Conservation (phyloP, 1,139 yeast species). For the Suhomyces bokatorum region DNA sequence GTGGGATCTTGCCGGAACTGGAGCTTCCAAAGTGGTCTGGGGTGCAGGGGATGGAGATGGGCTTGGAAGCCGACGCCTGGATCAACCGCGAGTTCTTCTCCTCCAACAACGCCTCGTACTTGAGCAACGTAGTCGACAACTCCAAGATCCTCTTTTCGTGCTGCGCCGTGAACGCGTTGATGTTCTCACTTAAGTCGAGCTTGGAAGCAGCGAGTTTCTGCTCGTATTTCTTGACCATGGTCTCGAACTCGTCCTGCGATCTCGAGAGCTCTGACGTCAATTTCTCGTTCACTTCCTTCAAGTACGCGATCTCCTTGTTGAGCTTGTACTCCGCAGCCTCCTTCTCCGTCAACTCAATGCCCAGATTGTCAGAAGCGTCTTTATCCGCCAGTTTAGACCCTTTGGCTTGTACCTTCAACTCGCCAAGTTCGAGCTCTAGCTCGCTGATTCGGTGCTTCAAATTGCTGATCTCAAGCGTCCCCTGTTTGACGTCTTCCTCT, state of each 20-base stretch:
- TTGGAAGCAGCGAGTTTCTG: constrained; percentile 27
- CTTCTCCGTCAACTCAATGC: constrained; percentile 1
- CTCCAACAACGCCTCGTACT: constrained; percentile 39
- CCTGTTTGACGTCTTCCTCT: constrained; percentile 20
- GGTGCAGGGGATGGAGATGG: constrained; percentile 41
- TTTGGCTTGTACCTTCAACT: not conserved
- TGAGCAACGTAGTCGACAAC: constrained; percentile 28
- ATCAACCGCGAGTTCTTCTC: constrained; percentile 39
- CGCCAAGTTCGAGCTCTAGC: constrained; percentile 8
- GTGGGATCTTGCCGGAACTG: constrained; percentile 10
- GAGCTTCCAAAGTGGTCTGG: constrained; percentile 9
- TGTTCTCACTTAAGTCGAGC: constrained; percentile 22
- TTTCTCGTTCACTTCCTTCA: constrained; percentile 22
- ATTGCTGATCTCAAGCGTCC: constrained; percentile 27
- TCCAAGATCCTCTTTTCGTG: constrained; percentile 32
- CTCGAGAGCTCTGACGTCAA: constrained; percentile 19
- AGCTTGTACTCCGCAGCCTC: constrained; percentile 25
- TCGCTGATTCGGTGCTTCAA: constrained; percentile 19
- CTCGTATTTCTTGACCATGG: constrained; percentile 23
- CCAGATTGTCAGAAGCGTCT: not conserved
- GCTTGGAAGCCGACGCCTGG: constrained; percentile 41
- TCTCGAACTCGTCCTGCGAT: constrained; percentile 20
- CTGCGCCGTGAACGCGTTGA: constrained; percentile 14
- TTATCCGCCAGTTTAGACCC: not conserved
- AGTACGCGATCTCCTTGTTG: constrained; percentile 21